Percentiles rank a stretch among this genome's conserved stretches.
Conservation (phyloP, 2,329 filamentous ascomycete genomes). For the Hymenoscyphus albidus region DNA sequence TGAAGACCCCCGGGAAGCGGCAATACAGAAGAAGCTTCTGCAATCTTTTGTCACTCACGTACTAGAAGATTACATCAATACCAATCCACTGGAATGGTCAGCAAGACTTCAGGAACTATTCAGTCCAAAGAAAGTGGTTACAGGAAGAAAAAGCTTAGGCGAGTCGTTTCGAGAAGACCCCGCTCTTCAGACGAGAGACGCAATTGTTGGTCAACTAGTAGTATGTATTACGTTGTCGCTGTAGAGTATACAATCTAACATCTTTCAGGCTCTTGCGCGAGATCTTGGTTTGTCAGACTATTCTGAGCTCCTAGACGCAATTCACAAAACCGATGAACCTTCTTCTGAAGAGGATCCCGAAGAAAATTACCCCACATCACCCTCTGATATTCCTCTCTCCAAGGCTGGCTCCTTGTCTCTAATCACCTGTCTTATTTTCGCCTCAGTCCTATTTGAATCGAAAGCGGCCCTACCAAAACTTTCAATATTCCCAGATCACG, state of each 20-base stretch:
- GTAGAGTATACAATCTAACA: conserved; percentile 11
- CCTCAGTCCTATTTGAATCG: conserved; percentile 57
- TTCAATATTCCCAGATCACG: conserved; percentile 58
- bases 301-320: conserved; percentile 43
- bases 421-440: conserved; percentile 59
- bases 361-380: conserved; percentile 44
- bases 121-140: conserved; percentile 60
- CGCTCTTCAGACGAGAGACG: conserved; percentile 56
- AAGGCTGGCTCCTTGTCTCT: conserved; percentile 57
- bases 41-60: conserved; percentile 77
- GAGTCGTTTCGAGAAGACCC: conserved; percentile 63
- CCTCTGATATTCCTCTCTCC: conserved; percentile 54
- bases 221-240: conserved; percentile 41
- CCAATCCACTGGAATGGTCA: conserved; percentile 57
- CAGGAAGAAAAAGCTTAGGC: conserved; percentile 56
- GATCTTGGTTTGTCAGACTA: conserved; percentile 52
- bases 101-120: conserved; percentile 65
- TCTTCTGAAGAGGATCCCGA: conserved; percentile 40
- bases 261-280: conserved; percentile 42
- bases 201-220: conserved; percentile 68
- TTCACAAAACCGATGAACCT: conserved; percentile 43
- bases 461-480: conserved; percentile 51
- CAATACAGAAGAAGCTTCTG: conserved; percentile 60
- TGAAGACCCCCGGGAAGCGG: conserved; percentile 55
- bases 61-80: conserved; percentile 68